Percentiles rank a stretch among this genome's conserved stretches.
Evolutionary conservation across 2,329 filamentous ascomycete species (phyloP).

Genomic region (Fusarium udum): DNA sequence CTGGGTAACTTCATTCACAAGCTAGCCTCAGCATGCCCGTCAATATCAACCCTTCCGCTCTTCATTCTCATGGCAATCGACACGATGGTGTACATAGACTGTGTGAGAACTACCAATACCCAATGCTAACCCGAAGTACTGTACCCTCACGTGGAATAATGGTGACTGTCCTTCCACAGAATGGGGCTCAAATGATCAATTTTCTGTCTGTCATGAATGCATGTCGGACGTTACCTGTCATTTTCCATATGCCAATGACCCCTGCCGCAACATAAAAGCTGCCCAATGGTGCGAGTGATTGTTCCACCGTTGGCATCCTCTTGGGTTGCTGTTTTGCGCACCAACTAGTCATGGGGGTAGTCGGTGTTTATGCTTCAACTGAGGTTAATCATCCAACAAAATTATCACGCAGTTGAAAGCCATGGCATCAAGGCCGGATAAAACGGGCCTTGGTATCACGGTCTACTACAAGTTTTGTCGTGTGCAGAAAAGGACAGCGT

Average conservation of each 20-base stretch:
- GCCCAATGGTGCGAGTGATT: not conserved
- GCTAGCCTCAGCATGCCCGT: too few species aligned
- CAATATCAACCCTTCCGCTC: rapidly evolving
- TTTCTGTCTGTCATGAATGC: not conserved
- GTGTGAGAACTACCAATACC: not conserved
- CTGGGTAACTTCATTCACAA: rapidly evolving
- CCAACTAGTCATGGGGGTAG: too few species aligned
- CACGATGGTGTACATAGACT: not conserved
- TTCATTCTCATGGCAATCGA: not conserved
- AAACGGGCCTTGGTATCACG: not conserved
- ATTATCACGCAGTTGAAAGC: not conserved
- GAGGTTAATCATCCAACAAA: too few species aligned
- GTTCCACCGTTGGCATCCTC: not conserved
- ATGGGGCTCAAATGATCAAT: not conserved
- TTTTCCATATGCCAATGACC: rapidly evolving
- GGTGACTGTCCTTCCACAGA: not conserved
- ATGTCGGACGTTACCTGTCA: rapidly evolving
- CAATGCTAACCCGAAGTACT: not conserved
- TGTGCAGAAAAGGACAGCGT: not conserved
- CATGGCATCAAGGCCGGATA: rapidly evolving
- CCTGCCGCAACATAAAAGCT: rapidly evolving
- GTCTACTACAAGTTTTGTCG: rapidly evolving
- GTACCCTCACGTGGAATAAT: not conserved
- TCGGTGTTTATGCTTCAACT: not conserved
- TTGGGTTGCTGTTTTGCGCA: not conserved